These are phyloP conservation scores for Fusarium sp. DNA, from an alignment of 2,329 filamentous ascomycete species.

Conservation along the genomic window DNA sequence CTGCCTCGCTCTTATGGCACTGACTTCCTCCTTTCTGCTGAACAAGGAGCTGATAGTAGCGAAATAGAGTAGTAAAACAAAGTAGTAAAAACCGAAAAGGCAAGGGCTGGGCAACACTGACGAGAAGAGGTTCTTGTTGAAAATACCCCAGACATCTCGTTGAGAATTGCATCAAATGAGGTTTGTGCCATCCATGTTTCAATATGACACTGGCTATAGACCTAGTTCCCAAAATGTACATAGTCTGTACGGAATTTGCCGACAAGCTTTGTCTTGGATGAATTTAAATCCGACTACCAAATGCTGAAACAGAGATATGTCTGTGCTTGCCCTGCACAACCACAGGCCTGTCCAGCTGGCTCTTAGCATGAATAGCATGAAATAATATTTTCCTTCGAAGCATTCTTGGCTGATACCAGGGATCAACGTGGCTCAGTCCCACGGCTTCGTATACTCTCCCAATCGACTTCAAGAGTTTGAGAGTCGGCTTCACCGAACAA, in stretches of 20 bases:
- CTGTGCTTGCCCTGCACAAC: not conserved
- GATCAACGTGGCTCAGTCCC: not conserved
- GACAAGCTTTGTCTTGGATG: not conserved
- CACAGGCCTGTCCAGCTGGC: not conserved
- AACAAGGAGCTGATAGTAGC: too few species aligned
- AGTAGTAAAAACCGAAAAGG: accelerated
- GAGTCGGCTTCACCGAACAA: not conserved
- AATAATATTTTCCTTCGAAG: not conserved
- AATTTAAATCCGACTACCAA: not conserved
- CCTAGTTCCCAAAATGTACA: not conserved
- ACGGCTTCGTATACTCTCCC: not conserved
- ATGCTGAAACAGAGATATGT: not conserved
- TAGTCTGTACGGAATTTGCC: not conserved
- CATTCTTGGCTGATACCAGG: not conserved
- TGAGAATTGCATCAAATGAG: not conserved
- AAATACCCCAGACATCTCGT: not conserved
- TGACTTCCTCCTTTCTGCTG: too few species aligned
- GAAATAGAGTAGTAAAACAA: too few species aligned
- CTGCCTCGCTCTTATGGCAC: too few species aligned
- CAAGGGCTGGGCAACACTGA: too few species aligned
- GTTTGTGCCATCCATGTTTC: not conserved
- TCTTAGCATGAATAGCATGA: accelerated
- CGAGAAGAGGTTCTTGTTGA: not conserved
- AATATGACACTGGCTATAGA: too few species aligned
- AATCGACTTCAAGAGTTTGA: not conserved